Base-by-base conservation (phyloP, 2,329 filamentous ascomycete genomes). In the Colletotrichum australisinense region DNA sequence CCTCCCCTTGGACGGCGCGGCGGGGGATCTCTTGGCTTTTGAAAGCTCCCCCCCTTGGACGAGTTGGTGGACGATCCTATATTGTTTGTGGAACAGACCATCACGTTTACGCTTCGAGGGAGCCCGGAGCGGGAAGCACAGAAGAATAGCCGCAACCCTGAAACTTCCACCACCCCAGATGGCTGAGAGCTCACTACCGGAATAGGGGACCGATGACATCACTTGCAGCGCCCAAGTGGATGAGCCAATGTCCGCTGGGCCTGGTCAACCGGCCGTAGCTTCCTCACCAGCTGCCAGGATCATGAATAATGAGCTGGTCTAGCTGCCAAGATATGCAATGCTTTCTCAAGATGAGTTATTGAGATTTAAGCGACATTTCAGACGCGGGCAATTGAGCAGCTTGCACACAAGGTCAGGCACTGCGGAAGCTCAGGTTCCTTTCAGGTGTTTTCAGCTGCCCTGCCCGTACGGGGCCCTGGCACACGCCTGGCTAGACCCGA, bases 141-240 rank as follows among this genome's bases (percentile, higher is more conserved):
- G 55, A 62, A 59, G 22, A 70, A 70, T 26, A 52, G 22, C 38
- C 32, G 55, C 6, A 30, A 30, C 66, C 70, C 60, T 70, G 70
- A 73, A 70, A 60, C 70, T 6, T 26, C 32, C 60, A 42, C 38
- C 38, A 16, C 16, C 38, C 38, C 38, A 19, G 38, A 19, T 8
- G 38, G 38, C 38, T 42, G 28, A 35, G 30, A 70, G 67, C 56
- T 65, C 32, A 59, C 28, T 73, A 30, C 69, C 70, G 70, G 60
- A 73, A 70, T 70, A 73, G 70, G 70, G 67, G 67, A 73, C 66
- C 60, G 32, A 70, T 73, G 70, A 73, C 70, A 73, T 70, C 70
- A 73, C 67, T 65, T 57, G 35, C 67, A 63, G 60, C 58, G 67
- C 63, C 67, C 30, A 66, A 70, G 70, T 73, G 67, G 67, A 58